Conservation (phyloP, 805 yeast species). For the Yarrowia sp. region DNA sequence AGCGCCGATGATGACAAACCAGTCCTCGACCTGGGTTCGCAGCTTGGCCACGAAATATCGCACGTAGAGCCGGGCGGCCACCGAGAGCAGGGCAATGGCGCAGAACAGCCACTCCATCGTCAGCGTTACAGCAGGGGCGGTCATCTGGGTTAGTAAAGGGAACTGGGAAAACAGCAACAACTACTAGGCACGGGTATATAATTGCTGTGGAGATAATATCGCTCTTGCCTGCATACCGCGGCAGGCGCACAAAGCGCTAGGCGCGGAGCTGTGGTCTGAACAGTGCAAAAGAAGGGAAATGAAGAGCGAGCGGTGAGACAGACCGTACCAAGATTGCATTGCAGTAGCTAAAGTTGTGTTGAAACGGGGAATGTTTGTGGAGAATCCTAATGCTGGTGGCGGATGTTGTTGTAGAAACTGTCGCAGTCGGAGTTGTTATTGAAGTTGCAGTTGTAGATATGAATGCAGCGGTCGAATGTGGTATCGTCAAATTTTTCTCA, state of each 20-base stretch:
- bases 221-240: neutral
- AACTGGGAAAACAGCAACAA: too few species aligned
- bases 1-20: slow-evolving; percentile 43
- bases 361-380: too few species aligned
- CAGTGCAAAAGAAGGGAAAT: slow-evolving; percentile 3
- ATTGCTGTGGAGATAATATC: neutral
- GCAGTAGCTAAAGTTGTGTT: too few species aligned
- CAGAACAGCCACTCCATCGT: slow-evolving; percentile 45
- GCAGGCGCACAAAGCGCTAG: neutral
- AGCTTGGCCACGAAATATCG: slow-evolving; percentile 42
- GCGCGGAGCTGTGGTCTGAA: neutral
- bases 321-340: slow-evolving; percentile 1
- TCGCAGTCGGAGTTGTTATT: too few species aligned
- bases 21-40: slow-evolving; percentile 45
- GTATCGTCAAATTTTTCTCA: too few species aligned
- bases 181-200: too few species aligned
- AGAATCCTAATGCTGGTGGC: too few species aligned
- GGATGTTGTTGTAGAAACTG: too few species aligned
- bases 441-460: too few species aligned
- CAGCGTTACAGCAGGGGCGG: slow-evolving; percentile 31
- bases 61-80: slow-evolving; percentile 43
- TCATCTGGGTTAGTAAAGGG: slow-evolving; percentile 25
- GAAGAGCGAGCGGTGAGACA: slow-evolving; percentile 11
- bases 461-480: too few species aligned
- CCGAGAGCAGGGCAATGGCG: slow-evolving; percentile 41